Conservation (phyloP, 176 grass and related monocot species). For the Lolium perenne region DNA sequence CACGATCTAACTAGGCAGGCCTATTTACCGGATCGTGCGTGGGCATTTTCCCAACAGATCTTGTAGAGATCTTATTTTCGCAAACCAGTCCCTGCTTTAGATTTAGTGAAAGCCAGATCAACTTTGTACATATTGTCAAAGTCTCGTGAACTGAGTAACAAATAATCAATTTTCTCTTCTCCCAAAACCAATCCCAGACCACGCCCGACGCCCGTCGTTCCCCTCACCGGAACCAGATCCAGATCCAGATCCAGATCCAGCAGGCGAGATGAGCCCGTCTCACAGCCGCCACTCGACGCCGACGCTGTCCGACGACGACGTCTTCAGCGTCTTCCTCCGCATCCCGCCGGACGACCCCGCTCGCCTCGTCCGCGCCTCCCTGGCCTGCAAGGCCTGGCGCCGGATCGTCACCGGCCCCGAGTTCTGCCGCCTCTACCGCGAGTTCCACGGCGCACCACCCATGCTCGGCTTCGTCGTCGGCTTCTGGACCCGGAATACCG, state of each 20-base stretch:
- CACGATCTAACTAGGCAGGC: too few relatives aligned
- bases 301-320: not conserved
- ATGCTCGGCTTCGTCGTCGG: not conserved
- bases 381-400: not conserved
- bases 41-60: too few relatives aligned
- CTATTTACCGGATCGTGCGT: too few relatives aligned
- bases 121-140: too few relatives aligned
- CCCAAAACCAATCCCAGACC: too few relatives aligned
- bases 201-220: too few relatives aligned
- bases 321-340: not conserved
- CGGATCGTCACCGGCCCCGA: not conserved
- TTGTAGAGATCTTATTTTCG: too few relatives aligned
- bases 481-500: not conserved
- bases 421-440: conserved; percentile 16
- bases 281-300: not conserved
- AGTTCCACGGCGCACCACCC: not conserved
- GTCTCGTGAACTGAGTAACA: too few relatives aligned
- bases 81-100: too few relatives aligned
- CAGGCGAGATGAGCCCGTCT: not conserved
- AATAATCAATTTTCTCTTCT: too few relatives aligned
- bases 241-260: not conserved
- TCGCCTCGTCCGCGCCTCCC: not conserved
- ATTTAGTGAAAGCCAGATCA: too few relatives aligned
- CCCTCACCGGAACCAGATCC: not conserved
- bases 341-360: not conserved